Evolutionary conservation across 345 rosid genomes (phyloP).

Genomic region (Pseudoturritis turrita): DNA sequence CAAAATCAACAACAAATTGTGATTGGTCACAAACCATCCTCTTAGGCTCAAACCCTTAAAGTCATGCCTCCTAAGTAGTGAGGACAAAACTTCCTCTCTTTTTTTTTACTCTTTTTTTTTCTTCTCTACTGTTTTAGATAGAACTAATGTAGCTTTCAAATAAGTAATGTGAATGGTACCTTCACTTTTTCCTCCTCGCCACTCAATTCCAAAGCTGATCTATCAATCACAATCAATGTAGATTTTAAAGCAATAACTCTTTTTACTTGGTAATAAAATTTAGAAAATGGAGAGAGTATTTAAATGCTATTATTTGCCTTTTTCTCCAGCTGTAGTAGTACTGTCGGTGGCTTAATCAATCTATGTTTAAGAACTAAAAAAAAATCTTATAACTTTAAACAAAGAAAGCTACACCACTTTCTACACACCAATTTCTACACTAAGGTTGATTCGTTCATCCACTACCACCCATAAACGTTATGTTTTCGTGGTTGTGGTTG

Average conservation of each 20-base stretch:
- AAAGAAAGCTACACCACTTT: no score
- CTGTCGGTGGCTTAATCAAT: conserved; percentile 27
- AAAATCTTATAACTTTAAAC: neutral
- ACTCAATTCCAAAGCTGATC: conserved; percentile 17
- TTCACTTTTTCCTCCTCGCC: neutral
- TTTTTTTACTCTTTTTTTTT: neutral
- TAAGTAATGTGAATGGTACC: conserved; percentile 12
- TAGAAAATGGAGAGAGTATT: neutral
- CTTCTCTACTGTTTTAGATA: conserved; percentile 10
- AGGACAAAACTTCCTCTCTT: conserved; percentile 21
- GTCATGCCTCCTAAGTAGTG: neutral
- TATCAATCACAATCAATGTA: conserved; percentile 26
- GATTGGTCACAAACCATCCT: neutral
- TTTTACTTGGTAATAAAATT: neutral
- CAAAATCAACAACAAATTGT: conserved; percentile 32
- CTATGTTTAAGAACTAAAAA: neutral
- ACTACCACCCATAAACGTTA: no score
- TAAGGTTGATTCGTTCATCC: no score
- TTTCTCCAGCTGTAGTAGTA: conserved; percentile 26
- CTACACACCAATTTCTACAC: no score
- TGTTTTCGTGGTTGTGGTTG: no score
- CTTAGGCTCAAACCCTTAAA: neutral
- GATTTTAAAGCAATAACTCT: conserved; percentile 21
- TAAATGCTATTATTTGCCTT: conserved; percentile 15
- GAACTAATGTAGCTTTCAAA: conserved; percentile 17